Base-by-base conservation (phyloP, 2,329 filamentous ascomycete genomes). In the Neoascochyta sp. region DNA sequence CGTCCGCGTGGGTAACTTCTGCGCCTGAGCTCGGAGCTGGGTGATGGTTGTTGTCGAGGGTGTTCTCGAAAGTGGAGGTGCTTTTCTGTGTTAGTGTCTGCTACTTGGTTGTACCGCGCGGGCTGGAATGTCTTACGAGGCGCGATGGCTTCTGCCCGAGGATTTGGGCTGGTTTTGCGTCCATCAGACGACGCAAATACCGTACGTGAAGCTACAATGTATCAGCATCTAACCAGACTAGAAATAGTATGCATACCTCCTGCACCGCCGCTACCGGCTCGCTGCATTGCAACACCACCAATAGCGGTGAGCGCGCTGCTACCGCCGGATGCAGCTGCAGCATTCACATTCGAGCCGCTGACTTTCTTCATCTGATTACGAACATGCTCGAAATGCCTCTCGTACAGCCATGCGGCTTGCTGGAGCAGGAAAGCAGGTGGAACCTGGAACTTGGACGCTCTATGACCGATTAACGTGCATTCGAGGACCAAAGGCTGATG, bases 351-450 rank as follows among this genome's bases (percentile, higher is more conserved):
- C 3, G 78, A 78, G 34, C 67, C 74, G 3, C 75, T 78, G 23
- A 81, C 78, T 56, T 83, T 92, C 40, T 85, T 80, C 70, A 96
- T 87, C 65, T 95, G 88, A 12, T 85, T 88, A 45, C 86, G 80
- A 26, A 96, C 86, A 59, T 95, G 87, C 1, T 86, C 85, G 16
- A 93, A 76, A 66, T 96, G 87, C 29, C 86, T 76, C 59, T 96
- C 89, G 55, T 92, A 95, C 5, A 96, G 76, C 76, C 88, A 95
- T 62, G 87, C 88, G 42, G 88, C 88, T 64, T 98, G 88, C 58
- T 95, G 86, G 10, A 95, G 76, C 17, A 98, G 74, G 54, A 96
- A 96, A 22, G 87, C 76, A 35, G 93, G 78, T 15, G 86, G 83
- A 12, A 95, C 90, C 41, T 89, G 76, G 63, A 95, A 95, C 24